These are phyloP conservation scores for Lecanicillium sp. DNA, from an alignment of 2,329 filamentous ascomycete genomes.

Conservation along the genomic window DNA sequence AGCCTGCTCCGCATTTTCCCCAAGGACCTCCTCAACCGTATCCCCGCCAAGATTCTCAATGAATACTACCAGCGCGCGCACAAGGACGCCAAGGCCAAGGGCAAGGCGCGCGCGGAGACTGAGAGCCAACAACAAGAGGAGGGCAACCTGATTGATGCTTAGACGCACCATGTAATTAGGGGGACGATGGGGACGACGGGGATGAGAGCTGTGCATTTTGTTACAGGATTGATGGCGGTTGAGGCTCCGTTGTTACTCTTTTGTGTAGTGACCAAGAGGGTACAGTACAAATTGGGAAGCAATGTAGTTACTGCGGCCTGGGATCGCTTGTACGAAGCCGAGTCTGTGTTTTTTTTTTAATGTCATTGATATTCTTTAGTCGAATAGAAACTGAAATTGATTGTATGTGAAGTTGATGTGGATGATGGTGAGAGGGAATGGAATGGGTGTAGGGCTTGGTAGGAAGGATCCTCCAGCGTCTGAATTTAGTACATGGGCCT, in stretches of 20 bases:
- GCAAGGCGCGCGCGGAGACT: conserved; percentile 45
- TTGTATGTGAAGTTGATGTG: too few species aligned
- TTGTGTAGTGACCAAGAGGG: neutral
- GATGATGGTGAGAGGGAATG: too few species aligned
- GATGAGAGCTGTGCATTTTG: neutral
- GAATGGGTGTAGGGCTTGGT: too few species aligned
- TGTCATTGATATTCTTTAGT: conserved; percentile 20
- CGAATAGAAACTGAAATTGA: conserved; percentile 13
- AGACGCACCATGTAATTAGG: conserved; percentile 12
- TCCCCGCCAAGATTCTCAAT: conserved; percentile 74
- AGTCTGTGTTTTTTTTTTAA: conserved; percentile 18
- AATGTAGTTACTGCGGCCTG: neutral
- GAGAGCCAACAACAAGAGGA: conserved; percentile 39
- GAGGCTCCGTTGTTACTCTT: neutral
- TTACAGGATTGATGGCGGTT: neutral
- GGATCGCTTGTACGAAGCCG: conserved; percentile 22
- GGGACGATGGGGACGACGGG: too few species aligned
- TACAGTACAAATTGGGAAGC: neutral
- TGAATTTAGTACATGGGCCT: too few species aligned
- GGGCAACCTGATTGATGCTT: conserved; percentile 58
- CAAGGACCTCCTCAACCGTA: conserved; percentile 95
- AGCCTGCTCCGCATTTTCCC: conserved; percentile 94
- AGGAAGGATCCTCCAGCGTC: too few species aligned
- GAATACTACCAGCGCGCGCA: conserved; percentile 72
- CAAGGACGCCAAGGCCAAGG: conserved; percentile 57